phyloP scores from a whole-genome alignment of 768 basidiomycete genomes.

The Kwoniella sp. region DNA sequence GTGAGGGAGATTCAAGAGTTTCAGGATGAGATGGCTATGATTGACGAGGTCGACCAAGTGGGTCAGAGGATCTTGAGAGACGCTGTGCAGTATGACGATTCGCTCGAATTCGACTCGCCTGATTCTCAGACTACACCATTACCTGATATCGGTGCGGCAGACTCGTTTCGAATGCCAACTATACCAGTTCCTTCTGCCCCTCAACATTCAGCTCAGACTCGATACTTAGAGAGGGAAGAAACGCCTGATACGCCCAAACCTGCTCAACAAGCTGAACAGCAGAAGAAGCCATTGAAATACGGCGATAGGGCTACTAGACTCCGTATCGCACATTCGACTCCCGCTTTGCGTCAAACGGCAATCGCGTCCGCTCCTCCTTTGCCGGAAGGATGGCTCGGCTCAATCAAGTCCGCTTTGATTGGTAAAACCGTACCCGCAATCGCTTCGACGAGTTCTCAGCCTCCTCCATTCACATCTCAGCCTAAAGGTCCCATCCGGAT shows the following conservation, averaged over 20 bases:
- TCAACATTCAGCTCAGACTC: background rate
- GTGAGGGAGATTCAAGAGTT: conserved; percentile 20
- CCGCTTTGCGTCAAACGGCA: conserved; percentile 23
- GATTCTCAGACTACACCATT: conserved; percentile 14
- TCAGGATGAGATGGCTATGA: conserved; percentile 8
- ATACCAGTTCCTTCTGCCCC: conserved; percentile 12
- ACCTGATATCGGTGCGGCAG: conserved; percentile 15
- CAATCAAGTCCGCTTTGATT: conserved; percentile 23
- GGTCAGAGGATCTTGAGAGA: conserved; percentile 18
- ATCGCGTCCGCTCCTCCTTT: conserved; percentile 2
- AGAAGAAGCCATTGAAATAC: conserved; percentile 31
- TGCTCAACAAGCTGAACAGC: background rate
- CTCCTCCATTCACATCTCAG: conserved; percentile 1
- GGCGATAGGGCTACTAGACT: conserved; percentile 40
- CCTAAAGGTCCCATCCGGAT: conserved; percentile 18
- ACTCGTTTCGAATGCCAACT: conserved; percentile 11
- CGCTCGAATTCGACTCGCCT: conserved; percentile 36
- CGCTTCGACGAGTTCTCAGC: background rate
- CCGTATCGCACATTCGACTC: conserved; percentile 39
- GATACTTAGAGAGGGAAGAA: background rate
- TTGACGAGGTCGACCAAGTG: conserved; percentile 17
- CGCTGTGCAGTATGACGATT: conserved; percentile 18
- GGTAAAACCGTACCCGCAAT: conserved; percentile 8
- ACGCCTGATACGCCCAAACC: background rate
- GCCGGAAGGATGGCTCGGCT: conserved; percentile 34